These are phyloP conservation scores for Cunninghamia lanceolata DNA, from an alignment of 75 land plant genomes.

Conservation along the genomic window DNA sequence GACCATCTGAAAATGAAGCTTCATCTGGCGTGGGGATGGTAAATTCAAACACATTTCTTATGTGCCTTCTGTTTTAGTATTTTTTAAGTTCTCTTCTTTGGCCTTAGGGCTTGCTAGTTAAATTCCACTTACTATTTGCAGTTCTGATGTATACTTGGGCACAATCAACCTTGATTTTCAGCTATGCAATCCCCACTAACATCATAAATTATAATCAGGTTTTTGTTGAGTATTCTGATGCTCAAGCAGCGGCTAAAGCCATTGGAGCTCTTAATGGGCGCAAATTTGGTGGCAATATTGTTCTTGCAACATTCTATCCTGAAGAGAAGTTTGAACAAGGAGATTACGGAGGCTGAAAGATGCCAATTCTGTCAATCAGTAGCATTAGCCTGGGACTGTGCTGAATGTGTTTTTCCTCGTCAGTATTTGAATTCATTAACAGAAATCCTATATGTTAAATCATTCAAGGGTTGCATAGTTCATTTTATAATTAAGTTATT, in stretches of 20 bases:
- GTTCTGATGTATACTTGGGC: background rate
- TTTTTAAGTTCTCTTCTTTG: background rate
- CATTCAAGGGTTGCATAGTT: background rate
- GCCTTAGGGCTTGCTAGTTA: background rate
- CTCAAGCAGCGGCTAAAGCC: slow-evolving; percentile 27
- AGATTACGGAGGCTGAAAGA: slow-evolving; percentile 22
- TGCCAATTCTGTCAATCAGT: background rate
- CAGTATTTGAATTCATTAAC: background rate
- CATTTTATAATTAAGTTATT: background rate
- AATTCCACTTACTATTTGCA: background rate
- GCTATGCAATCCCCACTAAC: background rate
- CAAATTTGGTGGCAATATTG: slow-evolving; percentile 31
- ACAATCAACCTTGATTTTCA: background rate
- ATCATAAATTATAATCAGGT: slow-evolving; percentile 15
- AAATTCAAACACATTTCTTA: background rate
- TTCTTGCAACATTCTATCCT: slow-evolving; percentile 20
- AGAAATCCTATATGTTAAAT: background rate
- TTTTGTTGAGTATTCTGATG: slow-evolving; percentile 30
- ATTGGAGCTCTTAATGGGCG: slow-evolving; percentile 21
- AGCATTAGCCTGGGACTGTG: background rate
- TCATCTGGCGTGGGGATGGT: slow-evolving; percentile 2
- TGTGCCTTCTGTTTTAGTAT: background rate
- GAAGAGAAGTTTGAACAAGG: slow-evolving; percentile 33
- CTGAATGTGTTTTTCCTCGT: background rate
- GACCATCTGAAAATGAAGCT: slow-evolving; percentile 5